A percentile compares a stretch with the other conserved stretches of the same genome.
phyloP scores from a whole-genome alignment of 2,329 filamentous ascomycete genomes.

The Aspergillus viridinutans region DNA sequence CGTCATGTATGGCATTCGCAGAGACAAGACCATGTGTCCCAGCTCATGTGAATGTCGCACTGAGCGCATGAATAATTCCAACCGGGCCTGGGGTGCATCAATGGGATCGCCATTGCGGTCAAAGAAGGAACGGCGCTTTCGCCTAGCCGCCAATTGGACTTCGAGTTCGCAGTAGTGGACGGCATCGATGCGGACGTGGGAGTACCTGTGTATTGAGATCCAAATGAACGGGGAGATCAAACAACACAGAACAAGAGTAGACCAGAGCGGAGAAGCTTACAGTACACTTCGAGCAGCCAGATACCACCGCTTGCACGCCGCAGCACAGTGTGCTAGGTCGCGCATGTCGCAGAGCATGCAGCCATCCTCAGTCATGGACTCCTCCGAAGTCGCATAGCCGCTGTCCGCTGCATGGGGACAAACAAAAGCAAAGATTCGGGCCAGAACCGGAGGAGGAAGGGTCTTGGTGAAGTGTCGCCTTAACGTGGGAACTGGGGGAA shows the following conservation, averaged over 20 bases:
- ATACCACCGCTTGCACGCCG: constrained; percentile 71
- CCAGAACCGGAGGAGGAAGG: constrained; percentile 66
- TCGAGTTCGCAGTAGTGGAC: constrained; percentile 94
- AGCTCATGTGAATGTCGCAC: constrained; percentile 72
- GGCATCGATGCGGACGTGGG: constrained; percentile 84
- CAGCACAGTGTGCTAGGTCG: constrained; percentile 75
- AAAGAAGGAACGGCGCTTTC: constrained; percentile 69
- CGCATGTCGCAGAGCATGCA: constrained; percentile 94
- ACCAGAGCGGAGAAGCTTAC: constrained; percentile 48
- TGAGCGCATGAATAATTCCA: constrained; percentile 75
- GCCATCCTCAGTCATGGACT: constrained; percentile 69
- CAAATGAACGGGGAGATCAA: constrained; percentile 7
- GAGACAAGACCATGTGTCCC: constrained; percentile 66
- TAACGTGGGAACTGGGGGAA: constrained; percentile 16
- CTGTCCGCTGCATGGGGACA: constrained; percentile 78
- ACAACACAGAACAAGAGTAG: constrained; percentile 1
- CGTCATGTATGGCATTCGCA: constrained; percentile 94
- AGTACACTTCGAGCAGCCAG: constrained; percentile 52
- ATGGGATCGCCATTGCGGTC: constrained; percentile 74
- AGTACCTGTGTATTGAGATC: constrained; percentile 56
- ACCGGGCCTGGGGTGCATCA: constrained; percentile 70
- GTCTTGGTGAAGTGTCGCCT: constrained; percentile 40
- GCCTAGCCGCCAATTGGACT: constrained; percentile 71
- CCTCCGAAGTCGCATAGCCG: constrained; percentile 77
- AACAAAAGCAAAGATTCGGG: constrained; percentile 73